Evolutionary conservation across 352 stramenopile genomes (phyloP).

Genomic region (Phytopythium ostracodes): DNA sequence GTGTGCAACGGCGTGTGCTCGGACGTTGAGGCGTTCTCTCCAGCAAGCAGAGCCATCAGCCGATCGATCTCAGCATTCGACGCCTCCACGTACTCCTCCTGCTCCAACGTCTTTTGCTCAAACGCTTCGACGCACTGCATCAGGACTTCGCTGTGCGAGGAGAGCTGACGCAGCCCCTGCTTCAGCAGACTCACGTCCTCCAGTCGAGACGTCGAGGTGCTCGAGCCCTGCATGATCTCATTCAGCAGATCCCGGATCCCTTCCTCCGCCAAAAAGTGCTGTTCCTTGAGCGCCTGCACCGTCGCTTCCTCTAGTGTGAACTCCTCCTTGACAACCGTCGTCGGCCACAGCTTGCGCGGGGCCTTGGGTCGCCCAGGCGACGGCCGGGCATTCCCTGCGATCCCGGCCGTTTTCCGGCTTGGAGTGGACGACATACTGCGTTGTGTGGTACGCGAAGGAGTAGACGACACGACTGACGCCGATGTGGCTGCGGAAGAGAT

Average conservation of each 20-base stretch:
- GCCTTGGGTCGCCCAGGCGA: constrained; percentile 16
- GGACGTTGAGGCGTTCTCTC: constrained; percentile 12
- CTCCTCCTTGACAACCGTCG: constrained; percentile 30
- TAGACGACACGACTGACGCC: constrained; percentile 24
- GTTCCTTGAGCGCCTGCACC: constrained; percentile 59
- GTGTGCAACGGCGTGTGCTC: constrained; percentile 10
- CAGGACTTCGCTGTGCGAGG: constrained; percentile 35
- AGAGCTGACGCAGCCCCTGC: constrained; percentile 33
- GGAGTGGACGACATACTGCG: constrained; percentile 6
- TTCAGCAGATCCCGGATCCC: constrained; percentile 61
- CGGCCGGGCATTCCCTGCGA: background rate
- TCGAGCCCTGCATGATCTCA: constrained; percentile 20
- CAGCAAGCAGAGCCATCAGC: constrained; percentile 27
- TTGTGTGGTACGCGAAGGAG: constrained; percentile 23
- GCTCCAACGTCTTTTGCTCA: constrained; percentile 34
- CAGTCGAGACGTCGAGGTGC: constrained; percentile 23
- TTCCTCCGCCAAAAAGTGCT: constrained; percentile 57
- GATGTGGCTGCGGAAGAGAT: constrained; percentile 37
- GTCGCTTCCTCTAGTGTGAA: constrained; percentile 38
- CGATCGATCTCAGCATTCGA: constrained; percentile 44
- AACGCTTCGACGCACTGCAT: constrained; percentile 49
- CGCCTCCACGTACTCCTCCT: constrained; percentile 37
- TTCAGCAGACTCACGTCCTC: constrained; percentile 59
- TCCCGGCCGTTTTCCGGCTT: background rate
- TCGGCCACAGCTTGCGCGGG: constrained; percentile 36